Percentiles rank a stretch among this genome's conserved stretches.
Conservation (phyloP, 176 grass and related monocot genomes). For the Dendrocalamus sinicus region DNA sequence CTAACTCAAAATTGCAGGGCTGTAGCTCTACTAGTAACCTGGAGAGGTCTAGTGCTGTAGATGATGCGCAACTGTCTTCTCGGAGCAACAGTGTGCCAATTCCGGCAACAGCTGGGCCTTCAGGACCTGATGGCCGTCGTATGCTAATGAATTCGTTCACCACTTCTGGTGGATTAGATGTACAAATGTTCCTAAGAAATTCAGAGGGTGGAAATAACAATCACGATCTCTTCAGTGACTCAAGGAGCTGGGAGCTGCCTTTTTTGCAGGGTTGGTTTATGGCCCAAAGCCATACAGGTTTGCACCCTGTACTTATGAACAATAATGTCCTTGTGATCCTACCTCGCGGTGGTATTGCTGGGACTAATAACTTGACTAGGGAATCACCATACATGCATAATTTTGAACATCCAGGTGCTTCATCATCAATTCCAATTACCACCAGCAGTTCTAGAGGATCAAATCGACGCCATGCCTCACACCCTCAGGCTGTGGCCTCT, state of each 20-base stretch:
- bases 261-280: conserved; percentile 92
- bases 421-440: conserved; percentile 48
- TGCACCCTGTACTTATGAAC: conserved; percentile 51
- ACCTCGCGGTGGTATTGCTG: conserved; percentile 20
- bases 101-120: conserved; percentile 42
- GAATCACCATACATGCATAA: conserved; percentile 42
- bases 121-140: conserved; percentile 33
- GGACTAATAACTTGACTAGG: conserved; percentile 44
- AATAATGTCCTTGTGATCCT: conserved; percentile 43
- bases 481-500: conserved; percentile 43
- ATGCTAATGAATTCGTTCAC: conserved; percentile 47
- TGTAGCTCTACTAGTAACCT: conserved; percentile 38
- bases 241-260: conserved; percentile 83
- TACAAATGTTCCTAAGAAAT: conserved; percentile 82
- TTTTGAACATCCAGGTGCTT: conserved; percentile 49
- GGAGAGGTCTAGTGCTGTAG: conserved; percentile 45
- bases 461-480: conserved; percentile 48
- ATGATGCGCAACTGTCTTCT: conserved; percentile 42
- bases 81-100: conserved; percentile 38
- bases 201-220: conserved; percentile 68
- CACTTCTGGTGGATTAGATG: conserved; percentile 58
- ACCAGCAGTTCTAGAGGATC: conserved; percentile 55
- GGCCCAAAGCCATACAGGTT: conserved; percentile 70
- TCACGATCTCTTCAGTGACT: conserved; percentile 60
- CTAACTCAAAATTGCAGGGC: conserved; percentile 38